Evolutionary conservation across 371 early-diverging fungal species (phyloP), one percentile per base, ranked within the genome.

Genomic region (Apophysomyces trapeziformis): DNA sequence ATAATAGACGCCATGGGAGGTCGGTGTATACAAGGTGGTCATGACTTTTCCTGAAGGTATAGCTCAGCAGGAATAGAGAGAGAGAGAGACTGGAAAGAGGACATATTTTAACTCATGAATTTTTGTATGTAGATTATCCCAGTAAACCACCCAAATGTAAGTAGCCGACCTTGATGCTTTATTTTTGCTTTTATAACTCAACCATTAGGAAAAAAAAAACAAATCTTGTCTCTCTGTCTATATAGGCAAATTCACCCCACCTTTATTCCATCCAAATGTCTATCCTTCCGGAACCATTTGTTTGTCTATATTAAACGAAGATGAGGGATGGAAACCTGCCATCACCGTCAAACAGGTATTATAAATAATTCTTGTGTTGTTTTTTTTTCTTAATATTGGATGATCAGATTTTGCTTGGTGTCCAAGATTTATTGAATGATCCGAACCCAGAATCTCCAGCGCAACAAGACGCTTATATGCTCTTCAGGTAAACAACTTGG

Each of bases 261-360:
- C 93, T n/a, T 84, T 99, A 57, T 99, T 96, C 82, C 99, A 99
- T 77, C 99, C 99, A 8, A 99, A 99, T 74, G 93, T 99, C 18
- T 99, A 99, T 77, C 96, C 97, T 12, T 96, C 96, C 13, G 99
- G 99, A 41, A 99, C 98, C 0, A 96, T 99, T 9, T 99, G 99
- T 68, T 82, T 99, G 46, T 97, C 97, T n/a, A 99, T 99, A 69
- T 75, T 99, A 64, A 95, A 96, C 68, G 97, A 95, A 66, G 97
- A 96, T 35, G 91, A 98, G 68, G 97, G 90, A 61, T 98, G 99
- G 98, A 96, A 98, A 74, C 99, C 99, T 11, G 94, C 97, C 9
- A 94, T 99, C 63, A 99, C 99, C 5, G 86, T 99, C 63, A 96
- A 99, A 69, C 98, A 99, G 84, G 96, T 96, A 79, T 36, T 18